Evolutionary conservation across 805 yeast species (phyloP).

Genomic region (Zygosaccharomyces gambellarensis): DNA sequence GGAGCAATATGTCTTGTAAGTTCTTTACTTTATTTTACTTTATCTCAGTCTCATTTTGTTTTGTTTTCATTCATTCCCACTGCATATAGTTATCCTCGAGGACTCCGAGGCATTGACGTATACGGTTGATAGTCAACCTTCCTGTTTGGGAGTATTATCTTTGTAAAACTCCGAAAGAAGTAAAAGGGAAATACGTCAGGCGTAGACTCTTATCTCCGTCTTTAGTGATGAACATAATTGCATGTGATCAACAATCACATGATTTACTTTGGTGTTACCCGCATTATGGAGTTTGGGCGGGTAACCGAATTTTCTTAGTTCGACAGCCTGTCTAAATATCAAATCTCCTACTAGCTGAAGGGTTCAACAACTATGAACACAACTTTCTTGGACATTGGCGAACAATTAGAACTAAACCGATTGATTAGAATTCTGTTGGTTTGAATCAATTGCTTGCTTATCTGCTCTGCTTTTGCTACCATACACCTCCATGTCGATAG

Average conservation of each 20-base stretch:
- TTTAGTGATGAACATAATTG: not conserved
- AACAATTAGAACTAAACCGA: not conserved
- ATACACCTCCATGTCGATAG: not conserved
- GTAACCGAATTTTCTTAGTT: not conserved
- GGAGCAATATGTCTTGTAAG: too few species aligned
- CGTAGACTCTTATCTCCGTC: not conserved
- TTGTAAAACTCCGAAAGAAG: too few species aligned
- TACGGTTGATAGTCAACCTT: not conserved
- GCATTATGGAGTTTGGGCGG: too few species aligned
- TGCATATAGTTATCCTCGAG: not conserved
- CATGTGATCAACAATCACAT: too few species aligned
- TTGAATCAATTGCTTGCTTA: not conserved
- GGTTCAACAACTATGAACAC: not conserved
- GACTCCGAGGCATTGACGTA: not conserved
- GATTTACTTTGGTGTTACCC: too few species aligned
- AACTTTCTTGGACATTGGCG: too few species aligned
- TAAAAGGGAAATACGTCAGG: too few species aligned
- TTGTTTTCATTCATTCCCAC: too few species aligned
- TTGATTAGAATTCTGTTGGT: not conserved
- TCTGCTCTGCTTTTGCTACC: too few species aligned
- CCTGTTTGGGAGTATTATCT: not conserved
- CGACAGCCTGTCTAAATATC: slow-evolving; percentile 1
- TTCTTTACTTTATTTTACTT: too few species aligned
- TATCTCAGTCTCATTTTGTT: too few species aligned
- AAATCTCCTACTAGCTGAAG: not conserved